These are phyloP conservation scores for Ettlia oleoabundans DNA, from an alignment of 139 green algal species.

Conservation along the genomic window DNA sequence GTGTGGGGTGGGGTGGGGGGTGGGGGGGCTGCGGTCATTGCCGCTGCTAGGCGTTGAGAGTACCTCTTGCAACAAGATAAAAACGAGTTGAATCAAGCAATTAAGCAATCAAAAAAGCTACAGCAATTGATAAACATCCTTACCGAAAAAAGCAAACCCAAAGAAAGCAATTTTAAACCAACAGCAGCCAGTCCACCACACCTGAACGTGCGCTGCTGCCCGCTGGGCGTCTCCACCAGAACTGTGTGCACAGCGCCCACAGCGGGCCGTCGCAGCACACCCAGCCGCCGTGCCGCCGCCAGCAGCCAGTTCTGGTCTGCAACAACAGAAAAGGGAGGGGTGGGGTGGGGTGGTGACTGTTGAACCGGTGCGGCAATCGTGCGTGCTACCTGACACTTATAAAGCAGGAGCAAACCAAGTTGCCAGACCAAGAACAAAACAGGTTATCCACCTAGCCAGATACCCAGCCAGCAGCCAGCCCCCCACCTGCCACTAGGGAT, in stretches of 20 bases:
- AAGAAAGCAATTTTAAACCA: no score
- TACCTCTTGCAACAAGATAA: no score
- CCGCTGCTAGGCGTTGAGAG: no score
- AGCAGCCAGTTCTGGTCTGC: slow-evolving; percentile 53
- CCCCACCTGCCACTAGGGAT: slow-evolving; percentile 19
- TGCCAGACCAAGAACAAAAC: no score
- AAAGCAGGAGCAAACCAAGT: no score
- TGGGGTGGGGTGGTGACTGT: background rate
- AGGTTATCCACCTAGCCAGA: background rate
- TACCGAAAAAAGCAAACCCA: no score
- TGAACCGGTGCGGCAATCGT: background rate
- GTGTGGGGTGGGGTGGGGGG: no score
- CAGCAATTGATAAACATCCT: no score
- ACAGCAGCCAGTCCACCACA: background rate
- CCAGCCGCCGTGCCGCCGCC: slow-evolving; percentile 53
- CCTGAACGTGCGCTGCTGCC: slow-evolving; percentile 79
- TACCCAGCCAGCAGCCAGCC: background rate
- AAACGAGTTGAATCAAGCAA: no score
- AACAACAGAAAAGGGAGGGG: background rate
- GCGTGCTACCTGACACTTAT: background rate
- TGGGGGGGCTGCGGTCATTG: no score
- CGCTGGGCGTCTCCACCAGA: slow-evolving; percentile 74
- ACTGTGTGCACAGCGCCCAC: slow-evolving; percentile 82
- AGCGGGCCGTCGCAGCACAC: slow-evolving; percentile 49
- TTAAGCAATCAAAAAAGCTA: no score